Base-by-base conservation (phyloP, 331 rosid species). In the Phaseolus coccineus region DNA sequence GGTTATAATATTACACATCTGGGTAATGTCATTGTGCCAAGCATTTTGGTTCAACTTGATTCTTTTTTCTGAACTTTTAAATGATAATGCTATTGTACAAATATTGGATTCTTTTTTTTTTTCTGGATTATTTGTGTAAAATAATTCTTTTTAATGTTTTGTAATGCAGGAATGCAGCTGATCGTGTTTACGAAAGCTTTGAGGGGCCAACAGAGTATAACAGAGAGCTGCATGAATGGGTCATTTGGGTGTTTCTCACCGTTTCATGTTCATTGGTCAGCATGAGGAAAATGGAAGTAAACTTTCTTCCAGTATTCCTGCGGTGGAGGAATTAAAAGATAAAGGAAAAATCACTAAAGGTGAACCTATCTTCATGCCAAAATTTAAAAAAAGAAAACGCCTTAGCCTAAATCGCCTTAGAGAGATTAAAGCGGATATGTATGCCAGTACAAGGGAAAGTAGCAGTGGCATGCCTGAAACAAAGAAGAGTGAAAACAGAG, bases 381-480 rank as follows among this genome's bases (percentile, higher is more conserved):
- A 79, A 77, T 19, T 64, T 70, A 85, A 78, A 81, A 91, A 87
- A 88, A 89, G 92, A 85, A 93, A 87, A 84, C 87, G 88, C 69
- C 87, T 73, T 28, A 82, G 86, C 84, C 89, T 69, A 74, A 77
- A 76, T 84, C 86, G 76, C 81, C 89, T 81, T 37, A 87, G 69
- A 64, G 94, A 89, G 80, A 77, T 83, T 64, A 89, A 89, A 86
- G 88, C 85, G 40, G 83, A 78, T 25, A 62, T 81, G 8, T 56
- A 11, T 70, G 85, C 16, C 25, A 77, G 25, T 70, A 84, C 13
- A 25, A 75, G 25, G 76, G 85, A 69, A 33, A 72, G 78, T 67
- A 71, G 67, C 53, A 64, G 65, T 53, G 59, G 65, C 77, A 87
- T 74, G 82, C 42, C 5, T 22, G 83, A 77, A 85, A 35, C 76